Percentiles rank a stretch among this genome's conserved stretches.
Conservation (phyloP, 2,329 filamentous ascomycete species). For the Thelonectria blattea region DNA sequence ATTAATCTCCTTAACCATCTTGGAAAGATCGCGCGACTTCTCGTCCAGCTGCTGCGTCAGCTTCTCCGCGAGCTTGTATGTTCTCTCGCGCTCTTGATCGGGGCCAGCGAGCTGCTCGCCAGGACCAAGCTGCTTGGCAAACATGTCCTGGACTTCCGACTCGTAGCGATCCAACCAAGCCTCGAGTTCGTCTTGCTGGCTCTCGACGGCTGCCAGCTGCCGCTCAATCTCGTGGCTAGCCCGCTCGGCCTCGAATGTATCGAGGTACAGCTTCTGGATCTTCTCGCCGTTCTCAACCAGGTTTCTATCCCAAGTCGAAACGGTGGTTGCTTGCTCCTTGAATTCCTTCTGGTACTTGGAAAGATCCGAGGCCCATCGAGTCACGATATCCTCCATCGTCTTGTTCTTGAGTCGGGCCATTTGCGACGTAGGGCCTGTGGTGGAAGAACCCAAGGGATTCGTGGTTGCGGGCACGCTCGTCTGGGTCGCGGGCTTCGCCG, state of each 20-base stretch:
- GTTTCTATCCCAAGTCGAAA: conserved; percentile 89
- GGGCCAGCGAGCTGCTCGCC: conserved; percentile 81
- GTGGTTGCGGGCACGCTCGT: conserved; percentile 41
- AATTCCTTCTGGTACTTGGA: conserved; percentile 98
- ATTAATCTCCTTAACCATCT: conserved; percentile 99
- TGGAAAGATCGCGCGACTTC: conserved; percentile 88
- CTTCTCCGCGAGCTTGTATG: conserved; percentile 95
- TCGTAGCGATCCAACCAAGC: conserved; percentile 91
- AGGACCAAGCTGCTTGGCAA: conserved; percentile 77
- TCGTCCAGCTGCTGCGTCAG: conserved; percentile 89
- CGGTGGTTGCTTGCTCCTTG: conserved; percentile 84
- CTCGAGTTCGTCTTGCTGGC: conserved; percentile 89
- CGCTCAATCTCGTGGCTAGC: conserved; percentile 93
- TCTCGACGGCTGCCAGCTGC: conserved; percentile 86
- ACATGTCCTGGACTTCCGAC: conserved; percentile 86
- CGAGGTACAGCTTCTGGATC: conserved; percentile 90
- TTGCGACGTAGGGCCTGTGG: conserved; percentile 79
- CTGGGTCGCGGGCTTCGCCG: conserved; percentile 39
- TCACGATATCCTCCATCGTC: conserved; percentile 99
- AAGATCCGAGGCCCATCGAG: conserved; percentile 92
- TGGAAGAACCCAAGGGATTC: conserved; percentile 70
- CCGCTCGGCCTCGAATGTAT: conserved; percentile 91
- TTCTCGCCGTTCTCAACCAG: conserved; percentile 94
- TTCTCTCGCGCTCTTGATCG: conserved; percentile 93
- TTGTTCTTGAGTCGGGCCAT: conserved; percentile 95